Evolutionary conservation across 306 rosid species (phyloP).

Genomic region (Potentilla sterilis): DNA sequence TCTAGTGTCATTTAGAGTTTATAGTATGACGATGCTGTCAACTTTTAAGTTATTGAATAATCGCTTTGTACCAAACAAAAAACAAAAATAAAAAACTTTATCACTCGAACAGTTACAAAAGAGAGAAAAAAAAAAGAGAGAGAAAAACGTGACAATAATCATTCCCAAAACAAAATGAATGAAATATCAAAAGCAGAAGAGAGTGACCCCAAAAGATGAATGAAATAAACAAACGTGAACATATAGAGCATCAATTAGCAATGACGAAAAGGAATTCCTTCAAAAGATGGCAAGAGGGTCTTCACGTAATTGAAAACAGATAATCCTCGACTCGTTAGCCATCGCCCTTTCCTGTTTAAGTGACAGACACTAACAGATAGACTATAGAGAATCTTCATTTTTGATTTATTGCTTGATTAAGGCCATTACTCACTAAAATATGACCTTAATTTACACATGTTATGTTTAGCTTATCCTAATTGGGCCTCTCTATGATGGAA

Average conservation of each 20-base stretch:
- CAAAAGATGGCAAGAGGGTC: not conserved
- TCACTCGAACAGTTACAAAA: too few relatives aligned
- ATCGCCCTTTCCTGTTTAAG: not conserved
- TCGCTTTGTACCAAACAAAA: too few relatives aligned
- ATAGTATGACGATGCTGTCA: too few relatives aligned
- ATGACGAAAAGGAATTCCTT: not conserved
- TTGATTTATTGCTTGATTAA: not conserved
- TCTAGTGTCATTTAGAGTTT: too few relatives aligned
- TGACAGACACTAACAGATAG: not conserved
- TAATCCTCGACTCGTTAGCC: not conserved
- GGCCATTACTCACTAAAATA: not conserved
- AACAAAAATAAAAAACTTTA: too few relatives aligned
- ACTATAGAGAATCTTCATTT: not conserved
- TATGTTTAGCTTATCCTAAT: not conserved
- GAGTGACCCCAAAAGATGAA: not conserved
- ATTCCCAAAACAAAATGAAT: not conserved
- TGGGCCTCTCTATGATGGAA: not conserved
- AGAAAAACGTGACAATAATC: not conserved
- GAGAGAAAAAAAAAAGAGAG: too few relatives aligned
- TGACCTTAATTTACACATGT: not conserved
- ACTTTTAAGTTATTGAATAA: too few relatives aligned
- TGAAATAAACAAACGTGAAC: not conserved
- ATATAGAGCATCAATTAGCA: not conserved
- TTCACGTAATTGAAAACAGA: not conserved
- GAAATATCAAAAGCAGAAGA: not conserved